Evolutionary conservation across 371 early-diverging fungal genomes (phyloP), one percentile per base, ranked within the genome.

Genomic region (Haplosporangium sp.): DNA sequence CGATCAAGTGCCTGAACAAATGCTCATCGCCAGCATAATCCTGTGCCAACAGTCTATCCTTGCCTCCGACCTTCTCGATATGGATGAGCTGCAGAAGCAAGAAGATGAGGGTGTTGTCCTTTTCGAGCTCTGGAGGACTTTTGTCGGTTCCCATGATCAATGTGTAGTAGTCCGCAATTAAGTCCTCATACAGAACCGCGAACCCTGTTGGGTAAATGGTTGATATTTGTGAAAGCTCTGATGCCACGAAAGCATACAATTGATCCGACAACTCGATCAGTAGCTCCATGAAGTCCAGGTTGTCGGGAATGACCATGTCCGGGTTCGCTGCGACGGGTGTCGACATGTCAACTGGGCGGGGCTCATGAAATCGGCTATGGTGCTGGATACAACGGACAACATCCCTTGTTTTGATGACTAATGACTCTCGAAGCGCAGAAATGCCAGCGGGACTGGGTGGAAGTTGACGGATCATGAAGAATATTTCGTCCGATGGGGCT

Each of bases 251-350:
- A 52, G 89, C 90, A 64, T 91, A 92, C 5, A 94, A 69, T 54
- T 93, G 93, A 80, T 94, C 94, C 6, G 93, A 93, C 6, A 92
- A 85, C 74, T 93, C 92, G 51, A 86, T 90, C 85, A 93, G 86
- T 13, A 89, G 68, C 65, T 93, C 92, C 93, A 93, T 93, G 61
- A 91, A 84, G 72, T 88, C 85, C 38, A 92, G 62, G 56, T 91
- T 87, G 38, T 85, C 81, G 1, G 94, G 94, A 46, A 92, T 87
- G 47, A 87, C 61, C 86, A 91, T 90, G 6, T 85, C 85, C 77
- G 62, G 83, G 63, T 80, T 82, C 51, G 62, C 62, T 48, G 74
- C 45, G 6, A 73, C 64, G 10, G 66, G 64, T 6, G 58, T 29
- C 12, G 60, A 45, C 40, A 50, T 71, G 42, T 79, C 79, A 1